A percentile compares a stretch with the other conserved stretches of the same genome.
phyloP scores from a whole-genome alignment of 441 rosid species.

The Flueggea neowawraea region DNA sequence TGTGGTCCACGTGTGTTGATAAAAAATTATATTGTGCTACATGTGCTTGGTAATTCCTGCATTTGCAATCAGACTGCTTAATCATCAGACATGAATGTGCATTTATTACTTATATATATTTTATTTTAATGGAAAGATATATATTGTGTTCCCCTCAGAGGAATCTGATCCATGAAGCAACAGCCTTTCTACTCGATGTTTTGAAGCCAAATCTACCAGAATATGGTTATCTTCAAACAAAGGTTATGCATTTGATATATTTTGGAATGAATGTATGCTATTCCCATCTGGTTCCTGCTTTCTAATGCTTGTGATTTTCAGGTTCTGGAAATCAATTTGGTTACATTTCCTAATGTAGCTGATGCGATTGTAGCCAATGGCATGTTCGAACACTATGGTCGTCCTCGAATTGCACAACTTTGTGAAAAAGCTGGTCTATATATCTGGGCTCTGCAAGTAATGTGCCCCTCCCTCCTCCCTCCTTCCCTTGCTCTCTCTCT shows the following conservation, averaged over 20 bases:
- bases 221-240: slow-evolving; percentile 91
- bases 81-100: neutral
- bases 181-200: slow-evolving; percentile 98
- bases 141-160: slow-evolving; percentile 42
- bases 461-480: too few relatives aligned
- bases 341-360: slow-evolving; percentile 97
- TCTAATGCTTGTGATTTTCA: slow-evolving; percentile 18
- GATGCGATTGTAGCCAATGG: slow-evolving; percentile 99
- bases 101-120: neutral
- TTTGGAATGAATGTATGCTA: slow-evolving; percentile 1
- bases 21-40: too few relatives aligned
- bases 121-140: neutral
- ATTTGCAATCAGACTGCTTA: neutral
- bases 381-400: slow-evolving; percentile 98
- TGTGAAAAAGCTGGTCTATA: slow-evolving; percentile 98
- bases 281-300: neutral
- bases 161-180: slow-evolving; percentile 97
- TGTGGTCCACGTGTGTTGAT: too few relatives aligned
- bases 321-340: slow-evolving; percentile 98
- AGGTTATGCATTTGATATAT: slow-evolving; percentile 42
- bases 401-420: slow-evolving; percentile 95
- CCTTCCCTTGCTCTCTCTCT: slow-evolving; percentile 8
- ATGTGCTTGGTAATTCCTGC: too few relatives aligned
- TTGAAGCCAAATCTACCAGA: slow-evolving; percentile 98
- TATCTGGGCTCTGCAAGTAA: slow-evolving; percentile 86